These are phyloP conservation scores for Suillus americanus DNA, from an alignment of 768 basidiomycete species.

Conservation along the genomic window DNA sequence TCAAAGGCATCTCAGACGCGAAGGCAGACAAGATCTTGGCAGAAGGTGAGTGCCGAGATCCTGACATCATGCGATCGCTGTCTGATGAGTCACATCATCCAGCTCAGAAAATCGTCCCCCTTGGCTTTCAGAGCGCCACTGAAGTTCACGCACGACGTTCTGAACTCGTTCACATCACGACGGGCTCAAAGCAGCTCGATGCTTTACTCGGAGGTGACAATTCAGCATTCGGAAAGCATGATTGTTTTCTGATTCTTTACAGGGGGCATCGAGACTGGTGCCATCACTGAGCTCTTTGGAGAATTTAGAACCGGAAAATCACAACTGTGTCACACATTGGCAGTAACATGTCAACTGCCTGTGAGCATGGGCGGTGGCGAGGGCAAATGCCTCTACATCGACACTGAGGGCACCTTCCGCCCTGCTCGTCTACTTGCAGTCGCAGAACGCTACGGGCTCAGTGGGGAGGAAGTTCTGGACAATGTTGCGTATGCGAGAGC, in stretches of 20 bases:
- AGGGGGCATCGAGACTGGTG: constrained; percentile 98
- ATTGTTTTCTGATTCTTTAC: constrained; percentile 15
- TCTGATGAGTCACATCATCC: constrained; percentile 11
- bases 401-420: constrained; percentile 98
- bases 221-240: background rate
- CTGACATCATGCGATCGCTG: constrained; percentile 8
- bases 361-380: constrained; percentile 98
- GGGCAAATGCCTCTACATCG: constrained; percentile 98
- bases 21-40: constrained; percentile 96
- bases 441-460: constrained; percentile 94
- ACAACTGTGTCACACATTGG: constrained; percentile 96
- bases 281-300: constrained; percentile 97
- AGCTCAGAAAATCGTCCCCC: constrained; percentile 95
- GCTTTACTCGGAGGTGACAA: constrained; percentile 84
- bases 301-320: constrained; percentile 99
- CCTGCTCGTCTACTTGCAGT: constrained; percentile 93
- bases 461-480: constrained; percentile 96
- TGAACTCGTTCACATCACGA: constrained; percentile 95
- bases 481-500: constrained; percentile 98
- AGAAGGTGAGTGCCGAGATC: constrained; percentile 61
- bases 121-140: constrained; percentile 97
- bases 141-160: constrained; percentile 94
- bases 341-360: constrained; percentile 97
- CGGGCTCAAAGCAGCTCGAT: constrained; percentile 94
- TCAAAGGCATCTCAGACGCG: constrained; percentile 95